Evolutionary conservation across 805 yeast species (phyloP).

Genomic region (Kodamaea sagamina): DNA sequence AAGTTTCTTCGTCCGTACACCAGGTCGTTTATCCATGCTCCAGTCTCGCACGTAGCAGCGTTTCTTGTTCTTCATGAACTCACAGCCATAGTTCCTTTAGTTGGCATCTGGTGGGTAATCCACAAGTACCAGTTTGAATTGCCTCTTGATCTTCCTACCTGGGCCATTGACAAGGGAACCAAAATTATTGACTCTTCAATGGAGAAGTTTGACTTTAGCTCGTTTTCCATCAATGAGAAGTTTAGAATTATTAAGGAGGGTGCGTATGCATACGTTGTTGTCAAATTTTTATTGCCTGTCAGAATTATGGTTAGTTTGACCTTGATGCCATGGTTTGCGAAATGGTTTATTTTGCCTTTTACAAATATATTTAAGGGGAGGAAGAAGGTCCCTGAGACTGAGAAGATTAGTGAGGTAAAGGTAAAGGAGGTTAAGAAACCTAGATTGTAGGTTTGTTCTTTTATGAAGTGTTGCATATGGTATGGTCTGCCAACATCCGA

Average conservation of each 20-base stretch:
- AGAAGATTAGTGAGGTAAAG: constrained; percentile 8
- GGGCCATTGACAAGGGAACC: constrained; percentile 62
- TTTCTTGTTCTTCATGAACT: constrained; percentile 72
- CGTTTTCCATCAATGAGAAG: constrained; percentile 49
- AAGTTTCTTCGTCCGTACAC: constrained; percentile 53
- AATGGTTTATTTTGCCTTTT: constrained; percentile 51
- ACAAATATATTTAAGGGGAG: constrained; percentile 25
- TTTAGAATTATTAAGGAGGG: constrained; percentile 65
- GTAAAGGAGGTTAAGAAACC: constrained; percentile 37
- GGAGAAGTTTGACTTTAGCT: constrained; percentile 34
- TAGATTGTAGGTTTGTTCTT: constrained; percentile 24
- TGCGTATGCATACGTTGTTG: constrained; percentile 71
- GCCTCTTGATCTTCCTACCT: constrained; percentile 58
- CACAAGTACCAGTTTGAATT: constrained; percentile 54
- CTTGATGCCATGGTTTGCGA: constrained; percentile 60
- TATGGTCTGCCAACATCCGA: too few relatives aligned
- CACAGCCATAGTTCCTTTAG: constrained; percentile 70
- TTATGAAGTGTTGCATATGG: background rate
- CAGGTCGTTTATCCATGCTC: constrained; percentile 51
- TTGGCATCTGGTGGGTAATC: constrained; percentile 66
- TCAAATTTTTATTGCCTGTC: constrained; percentile 59
- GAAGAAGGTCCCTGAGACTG: constrained; percentile 2
- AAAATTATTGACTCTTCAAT: constrained; percentile 56
- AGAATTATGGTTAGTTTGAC: constrained; percentile 52
- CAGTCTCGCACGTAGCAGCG: constrained; percentile 60